A percentile compares a stretch with the other conserved stretches of the same genome.
phyloP scores from a whole-genome alignment of 2,329 filamentous ascomycete species.

The Catunica adiposa region DNA sequence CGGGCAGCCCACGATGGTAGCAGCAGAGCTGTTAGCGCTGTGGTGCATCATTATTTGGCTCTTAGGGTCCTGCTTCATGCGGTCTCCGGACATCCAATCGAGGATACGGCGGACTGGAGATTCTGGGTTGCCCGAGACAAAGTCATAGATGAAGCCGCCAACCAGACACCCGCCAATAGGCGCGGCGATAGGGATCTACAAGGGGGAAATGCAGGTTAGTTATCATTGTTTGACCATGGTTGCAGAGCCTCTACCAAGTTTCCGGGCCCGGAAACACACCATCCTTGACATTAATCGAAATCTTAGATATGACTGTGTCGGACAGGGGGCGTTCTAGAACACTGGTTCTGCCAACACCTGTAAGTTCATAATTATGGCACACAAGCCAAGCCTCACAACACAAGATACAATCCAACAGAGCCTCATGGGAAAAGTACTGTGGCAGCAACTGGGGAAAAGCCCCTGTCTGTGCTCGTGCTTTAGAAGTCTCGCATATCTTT shows the following conservation, averaged over 20 bases:
- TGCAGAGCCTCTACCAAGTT: background rate
- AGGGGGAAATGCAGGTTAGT: constrained; percentile 2
- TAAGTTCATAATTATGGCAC: background rate
- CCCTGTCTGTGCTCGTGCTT: background rate
- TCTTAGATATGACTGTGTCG: background rate
- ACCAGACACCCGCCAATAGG: constrained; percentile 49
- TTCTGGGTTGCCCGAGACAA: constrained; percentile 52
- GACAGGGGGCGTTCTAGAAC: constrained; percentile 1
- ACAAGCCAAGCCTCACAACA: background rate
- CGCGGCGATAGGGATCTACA: constrained; percentile 46
- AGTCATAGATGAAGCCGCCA: constrained; percentile 50
- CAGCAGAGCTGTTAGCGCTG: constrained; percentile 6
- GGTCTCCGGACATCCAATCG: constrained; percentile 12
- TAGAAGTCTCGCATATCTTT: background rate
- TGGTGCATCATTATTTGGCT: constrained; percentile 8
- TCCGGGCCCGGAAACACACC: background rate
- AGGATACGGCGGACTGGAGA: constrained; percentile 48
- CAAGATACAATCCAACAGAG: constrained; percentile 2
- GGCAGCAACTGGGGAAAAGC: background rate
- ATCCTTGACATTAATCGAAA: background rate
- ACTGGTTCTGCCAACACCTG: background rate
- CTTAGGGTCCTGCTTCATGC: constrained; percentile 3
- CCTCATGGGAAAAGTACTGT: background rate
- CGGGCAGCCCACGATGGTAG: constrained; percentile 11
- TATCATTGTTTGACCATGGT: background rate